Evolutionary conservation across 371 early-diverging fungal species (phyloP).

Genomic region (Batkoa obscura): DNA sequence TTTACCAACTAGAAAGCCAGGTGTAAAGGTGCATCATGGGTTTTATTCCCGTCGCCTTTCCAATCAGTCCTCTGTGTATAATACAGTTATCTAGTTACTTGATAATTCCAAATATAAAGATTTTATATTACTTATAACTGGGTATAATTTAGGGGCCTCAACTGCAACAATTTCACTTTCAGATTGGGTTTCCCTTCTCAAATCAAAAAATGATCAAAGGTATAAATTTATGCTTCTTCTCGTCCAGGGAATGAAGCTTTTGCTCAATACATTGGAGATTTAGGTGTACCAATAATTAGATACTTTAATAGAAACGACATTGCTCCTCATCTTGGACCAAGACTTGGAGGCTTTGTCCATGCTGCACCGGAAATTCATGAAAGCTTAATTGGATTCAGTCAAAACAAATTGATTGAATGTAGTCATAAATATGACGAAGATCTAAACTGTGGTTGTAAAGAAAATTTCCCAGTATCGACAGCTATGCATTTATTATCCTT

Average conservation of each 20-base stretch:
- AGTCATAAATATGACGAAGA: slow-evolving; percentile 2
- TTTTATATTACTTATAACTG: not conserved
- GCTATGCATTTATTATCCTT: too few relatives aligned
- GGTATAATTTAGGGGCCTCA: not conserved
- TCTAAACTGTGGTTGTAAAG: not conserved
- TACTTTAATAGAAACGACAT: not conserved
- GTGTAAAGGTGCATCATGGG: not conserved
- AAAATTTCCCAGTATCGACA: too few relatives aligned
- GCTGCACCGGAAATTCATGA: not conserved
- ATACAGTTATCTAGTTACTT: not conserved
- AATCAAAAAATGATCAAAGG: not conserved
- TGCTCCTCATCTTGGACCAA: not conserved
- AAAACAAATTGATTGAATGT: not conserved
- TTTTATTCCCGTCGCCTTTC: not conserved
- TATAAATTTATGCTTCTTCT: not conserved
- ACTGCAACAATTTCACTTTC: not conserved
- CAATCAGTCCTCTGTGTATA: too few relatives aligned
- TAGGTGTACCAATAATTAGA: not conserved
- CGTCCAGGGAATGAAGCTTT: not conserved
- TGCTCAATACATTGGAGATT: not conserved
- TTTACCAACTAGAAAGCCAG: not conserved
- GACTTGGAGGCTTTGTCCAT: not conserved
- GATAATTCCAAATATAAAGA: not conserved
- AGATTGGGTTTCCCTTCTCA: not conserved
- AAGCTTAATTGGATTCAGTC: not conserved